Evolutionary conservation across 1,139 yeast species (phyloP).

Genomic region (Suhomyces choctaworum): DNA sequence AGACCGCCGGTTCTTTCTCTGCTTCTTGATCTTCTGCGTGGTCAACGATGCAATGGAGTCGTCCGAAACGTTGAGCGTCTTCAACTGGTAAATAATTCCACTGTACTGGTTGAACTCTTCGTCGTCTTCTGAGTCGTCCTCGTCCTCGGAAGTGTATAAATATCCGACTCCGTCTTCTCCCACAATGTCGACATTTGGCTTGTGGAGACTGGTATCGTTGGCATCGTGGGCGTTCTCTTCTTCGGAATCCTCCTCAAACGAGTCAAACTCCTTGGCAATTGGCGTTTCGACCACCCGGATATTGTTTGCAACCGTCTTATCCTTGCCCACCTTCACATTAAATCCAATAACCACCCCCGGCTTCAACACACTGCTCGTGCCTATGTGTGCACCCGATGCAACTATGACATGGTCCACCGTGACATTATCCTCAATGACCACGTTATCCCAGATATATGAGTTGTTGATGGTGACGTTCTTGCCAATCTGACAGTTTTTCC

Average conservation of each 20-base stretch:
- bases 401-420: constrained; percentile 62
- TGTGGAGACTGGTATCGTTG: constrained; percentile 14
- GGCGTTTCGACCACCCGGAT: constrained; percentile 54
- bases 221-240: constrained; percentile 17
- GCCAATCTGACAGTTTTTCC: constrained; percentile 83
- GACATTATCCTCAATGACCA: constrained; percentile 65
- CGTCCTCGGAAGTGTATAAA: constrained; percentile 50
- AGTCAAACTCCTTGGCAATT: constrained; percentile 33
- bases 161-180: constrained; percentile 64
- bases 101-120: constrained; percentile 27
- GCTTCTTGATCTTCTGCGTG: constrained; percentile 41
- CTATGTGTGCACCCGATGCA: constrained; percentile 62
- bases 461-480: constrained; percentile 66
- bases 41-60: constrained; percentile 69
- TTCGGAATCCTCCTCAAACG: constrained; percentile 27
- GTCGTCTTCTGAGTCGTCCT: constrained; percentile 43
- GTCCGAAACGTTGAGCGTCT: constrained; percentile 71
- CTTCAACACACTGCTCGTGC: constrained; percentile 48
- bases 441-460: constrained; percentile 86
- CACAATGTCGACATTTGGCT: constrained; percentile 44
- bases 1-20: constrained; percentile 31
- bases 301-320: constrained; percentile 47
- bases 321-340: constrained; percentile 62
- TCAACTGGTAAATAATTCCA: constrained; percentile 59
- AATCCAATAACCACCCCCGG: constrained; percentile 84